These are phyloP conservation scores for Purpureocillium lavendulum DNA, from an alignment of 2,329 filamentous ascomycete species.

Conservation along the genomic window DNA sequence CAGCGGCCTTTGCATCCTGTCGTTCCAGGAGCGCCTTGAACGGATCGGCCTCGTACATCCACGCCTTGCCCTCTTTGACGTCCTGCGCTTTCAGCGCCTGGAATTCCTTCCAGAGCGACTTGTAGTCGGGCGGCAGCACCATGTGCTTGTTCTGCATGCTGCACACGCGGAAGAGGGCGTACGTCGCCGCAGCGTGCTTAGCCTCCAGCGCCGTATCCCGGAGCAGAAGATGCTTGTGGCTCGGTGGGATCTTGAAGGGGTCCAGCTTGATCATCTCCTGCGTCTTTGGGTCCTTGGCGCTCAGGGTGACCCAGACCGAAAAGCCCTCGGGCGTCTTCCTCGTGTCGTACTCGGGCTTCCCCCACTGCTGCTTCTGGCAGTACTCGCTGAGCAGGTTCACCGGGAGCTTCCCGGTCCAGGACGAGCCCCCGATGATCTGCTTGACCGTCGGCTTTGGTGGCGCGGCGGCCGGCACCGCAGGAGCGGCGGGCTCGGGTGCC, in stretches of 20 bases:
- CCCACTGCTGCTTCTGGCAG: slow-evolving; percentile 94
- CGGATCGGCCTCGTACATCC: slow-evolving; percentile 94
- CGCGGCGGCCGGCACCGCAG: slow-evolving; percentile 26
- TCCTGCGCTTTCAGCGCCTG: slow-evolving; percentile 74
- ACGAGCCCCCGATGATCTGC: slow-evolving; percentile 86
- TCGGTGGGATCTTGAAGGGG: slow-evolving; percentile 71
- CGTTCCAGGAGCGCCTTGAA: slow-evolving; percentile 74
- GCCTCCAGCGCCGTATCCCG: slow-evolving; percentile 82
- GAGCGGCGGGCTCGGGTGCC: slow-evolving; percentile 15
- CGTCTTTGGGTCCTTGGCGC: slow-evolving; percentile 70
- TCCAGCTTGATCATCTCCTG: slow-evolving; percentile 66
- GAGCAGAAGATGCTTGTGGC: slow-evolving; percentile 66
- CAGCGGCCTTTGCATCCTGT: slow-evolving; percentile 65
- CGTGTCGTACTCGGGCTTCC: slow-evolving; percentile 85
- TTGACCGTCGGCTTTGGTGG: slow-evolving; percentile 57
- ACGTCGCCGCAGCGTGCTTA: slow-evolving; percentile 86
- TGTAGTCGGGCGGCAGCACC: slow-evolving; percentile 85
- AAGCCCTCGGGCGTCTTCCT: slow-evolving; percentile 65
- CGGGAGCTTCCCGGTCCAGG: slow-evolving; percentile 95
- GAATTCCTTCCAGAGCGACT: slow-evolving; percentile 87
- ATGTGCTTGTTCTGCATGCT: slow-evolving; percentile 96
- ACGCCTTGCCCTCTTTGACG: slow-evolving; percentile 64
- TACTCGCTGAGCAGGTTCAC: slow-evolving; percentile 90
- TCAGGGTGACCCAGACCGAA: slow-evolving; percentile 74
- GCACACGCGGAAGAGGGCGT: slow-evolving; percentile 82